Base-by-base conservation (phyloP, 2,329 filamentous ascomycete species). In the Beauveria pseudobassiana region DNA sequence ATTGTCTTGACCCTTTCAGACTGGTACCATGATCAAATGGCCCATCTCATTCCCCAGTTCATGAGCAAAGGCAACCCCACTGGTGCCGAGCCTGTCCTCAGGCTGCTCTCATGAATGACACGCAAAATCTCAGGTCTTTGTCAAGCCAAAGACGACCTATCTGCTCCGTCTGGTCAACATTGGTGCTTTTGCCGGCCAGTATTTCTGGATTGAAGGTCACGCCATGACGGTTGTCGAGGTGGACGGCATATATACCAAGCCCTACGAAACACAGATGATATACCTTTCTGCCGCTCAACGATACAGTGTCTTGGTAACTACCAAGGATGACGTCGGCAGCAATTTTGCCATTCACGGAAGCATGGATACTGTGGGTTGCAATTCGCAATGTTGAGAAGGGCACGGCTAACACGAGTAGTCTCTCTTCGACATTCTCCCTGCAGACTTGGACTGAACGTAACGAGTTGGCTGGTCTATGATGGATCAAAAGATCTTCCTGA, bases 151-250 rank as follows among this genome's bases (percentile, higher is more conserved):
- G 2, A 90, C 84, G 68, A 93, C 87, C 0, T 93, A 93, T 62
- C 76, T 91, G 8, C 80, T 93, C 67, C 86, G 87, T 48, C 77
- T 92, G 62, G 78, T 91, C 67, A 91, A 91, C 67, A 83, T 91
- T 22, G 88, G 86, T 16, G 89, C 88, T 18, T 92, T 91, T 74
- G 83, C 84, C 1, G 82, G 80, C 3, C 84, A 87, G 67, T 87
- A 87, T 65, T 69, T 88, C 51, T 88, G 85, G 84, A 83, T 88
- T 59, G 85, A 88, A 69, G 83, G 80, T n/a, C 85, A 87, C 67
- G 86, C 82, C 38, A 84, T 91, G 75, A 82, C 78, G 30, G 85
- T 91, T 60, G 81, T 91, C 40, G 88, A 91, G 71, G 83, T 91
- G 1, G 89, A 91, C 69, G 89, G 88, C 7, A 79, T 90, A 10